Conservation (phyloP, 2,329 filamentous ascomycete genomes). For the Nectriaceae sp. region DNA sequence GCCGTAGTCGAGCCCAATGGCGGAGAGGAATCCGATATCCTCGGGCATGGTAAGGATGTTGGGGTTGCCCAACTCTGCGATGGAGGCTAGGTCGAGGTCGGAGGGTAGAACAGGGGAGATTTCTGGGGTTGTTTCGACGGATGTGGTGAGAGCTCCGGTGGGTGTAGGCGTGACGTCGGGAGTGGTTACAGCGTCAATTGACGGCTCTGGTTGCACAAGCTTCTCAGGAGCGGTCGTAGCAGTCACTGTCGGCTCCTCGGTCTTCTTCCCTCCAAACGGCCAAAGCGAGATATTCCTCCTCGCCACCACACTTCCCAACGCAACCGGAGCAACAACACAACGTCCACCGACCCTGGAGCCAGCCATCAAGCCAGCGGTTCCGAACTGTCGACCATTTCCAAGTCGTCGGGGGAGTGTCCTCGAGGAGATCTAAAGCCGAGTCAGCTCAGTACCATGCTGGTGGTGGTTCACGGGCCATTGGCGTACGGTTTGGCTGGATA, state of each 20-base stretch:
- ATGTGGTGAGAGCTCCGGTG: constrained; percentile 17
- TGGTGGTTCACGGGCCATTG: constrained; percentile 8
- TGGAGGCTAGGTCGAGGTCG: constrained; percentile 36
- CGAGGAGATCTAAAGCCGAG: constrained; percentile 19
- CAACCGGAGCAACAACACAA: constrained; percentile 27
- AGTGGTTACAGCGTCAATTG: constrained; percentile 16
- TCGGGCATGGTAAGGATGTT: constrained; percentile 66
- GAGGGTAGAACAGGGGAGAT: constrained; percentile 25
- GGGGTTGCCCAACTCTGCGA: constrained; percentile 38
- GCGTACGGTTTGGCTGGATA: constrained; percentile 33
- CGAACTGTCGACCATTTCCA: constrained; percentile 37
- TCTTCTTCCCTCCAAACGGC: constrained; percentile 35
- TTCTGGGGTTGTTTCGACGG: constrained; percentile 22
- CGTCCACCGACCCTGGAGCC: constrained; percentile 24
- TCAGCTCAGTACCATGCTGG: constrained; percentile 2
- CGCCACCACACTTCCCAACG: constrained; percentile 33
- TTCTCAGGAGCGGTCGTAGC: constrained; percentile 21
- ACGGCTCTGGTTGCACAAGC: background rate
- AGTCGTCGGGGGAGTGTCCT: constrained; percentile 32
- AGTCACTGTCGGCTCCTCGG: constrained; percentile 20
- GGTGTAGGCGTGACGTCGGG: constrained; percentile 10
- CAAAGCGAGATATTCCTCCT: constrained; percentile 37
- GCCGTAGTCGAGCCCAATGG: constrained; percentile 84
- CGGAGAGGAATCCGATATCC: constrained; percentile 78
- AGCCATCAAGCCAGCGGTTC: constrained; percentile 28